phyloP scores from a whole-genome alignment of 306 rosid genomes.

The Ziziphus jujuba region DNA sequence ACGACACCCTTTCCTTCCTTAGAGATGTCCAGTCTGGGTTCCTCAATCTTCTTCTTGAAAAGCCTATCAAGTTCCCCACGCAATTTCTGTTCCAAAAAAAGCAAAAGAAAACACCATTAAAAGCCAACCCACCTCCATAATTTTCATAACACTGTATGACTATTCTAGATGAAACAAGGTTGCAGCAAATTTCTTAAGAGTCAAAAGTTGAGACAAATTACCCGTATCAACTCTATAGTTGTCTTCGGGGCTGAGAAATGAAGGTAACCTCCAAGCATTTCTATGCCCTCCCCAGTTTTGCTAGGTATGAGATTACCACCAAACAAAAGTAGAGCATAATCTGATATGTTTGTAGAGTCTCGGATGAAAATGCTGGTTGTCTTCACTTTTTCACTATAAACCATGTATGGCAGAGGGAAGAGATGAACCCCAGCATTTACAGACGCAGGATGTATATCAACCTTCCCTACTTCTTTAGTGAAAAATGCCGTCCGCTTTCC shows the following conservation, averaged over 20 bases:
- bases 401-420: slow-evolving; percentile 96
- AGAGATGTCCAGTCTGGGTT: slow-evolving; percentile 75
- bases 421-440: slow-evolving; percentile 90
- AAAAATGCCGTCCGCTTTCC: slow-evolving; percentile 80
- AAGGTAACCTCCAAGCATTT: slow-evolving; percentile 97
- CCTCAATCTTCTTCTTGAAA: slow-evolving; percentile 74
- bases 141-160: neutral
- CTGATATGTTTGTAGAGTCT: slow-evolving; percentile 92
- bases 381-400: slow-evolving; percentile 93
- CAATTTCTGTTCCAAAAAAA: slow-evolving; percentile 47
- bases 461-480: slow-evolving; percentile 94
- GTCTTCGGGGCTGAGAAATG: slow-evolving; percentile 91
- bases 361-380: slow-evolving; percentile 72
- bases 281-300: slow-evolving; percentile 83
- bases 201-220: slow-evolving; percentile 27
- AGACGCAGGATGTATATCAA: slow-evolving; percentile 93
- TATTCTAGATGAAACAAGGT: neutral
- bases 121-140: neutral
- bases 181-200: neutral
- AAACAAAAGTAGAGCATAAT: slow-evolving; percentile 81
- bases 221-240: slow-evolving; percentile 83
- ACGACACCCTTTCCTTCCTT: slow-evolving; percentile 80
- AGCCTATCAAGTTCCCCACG: slow-evolving; percentile 88
- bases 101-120: slow-evolving; percentile 31
- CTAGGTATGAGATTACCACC: slow-evolving; percentile 79